Conservation (phyloP, 805 yeast genomes). For the Ogataea angusta region DNA sequence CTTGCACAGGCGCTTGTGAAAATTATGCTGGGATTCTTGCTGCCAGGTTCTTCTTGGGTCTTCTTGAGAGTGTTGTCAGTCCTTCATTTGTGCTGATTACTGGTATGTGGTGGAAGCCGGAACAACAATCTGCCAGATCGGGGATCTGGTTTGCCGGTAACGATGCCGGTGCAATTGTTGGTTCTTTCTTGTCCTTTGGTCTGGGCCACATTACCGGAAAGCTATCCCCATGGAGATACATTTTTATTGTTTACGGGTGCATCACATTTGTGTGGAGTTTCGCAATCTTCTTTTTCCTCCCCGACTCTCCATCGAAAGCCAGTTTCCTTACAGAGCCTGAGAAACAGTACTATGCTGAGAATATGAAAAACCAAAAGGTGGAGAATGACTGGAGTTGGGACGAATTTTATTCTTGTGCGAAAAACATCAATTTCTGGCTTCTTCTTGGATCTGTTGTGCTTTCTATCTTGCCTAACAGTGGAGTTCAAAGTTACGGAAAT, state of each 20-base stretch:
- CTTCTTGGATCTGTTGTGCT: slow-evolving; percentile 42
- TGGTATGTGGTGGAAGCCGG: slow-evolving; percentile 53
- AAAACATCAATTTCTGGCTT: slow-evolving; percentile 50
- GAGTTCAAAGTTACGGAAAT: slow-evolving; percentile 44
- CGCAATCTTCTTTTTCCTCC: slow-evolving; percentile 32
- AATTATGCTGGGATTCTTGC: slow-evolving; percentile 44
- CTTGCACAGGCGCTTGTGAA: slow-evolving; percentile 45
- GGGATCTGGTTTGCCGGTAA: slow-evolving; percentile 45
- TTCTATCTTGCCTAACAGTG: slow-evolving; percentile 44
- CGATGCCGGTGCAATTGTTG: slow-evolving; percentile 45
- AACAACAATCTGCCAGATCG: slow-evolving; percentile 38
- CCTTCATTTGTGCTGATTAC: slow-evolving; percentile 58
- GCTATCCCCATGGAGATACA: slow-evolving; percentile 56
- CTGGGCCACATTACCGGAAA: slow-evolving; percentile 39
- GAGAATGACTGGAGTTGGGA: slow-evolving; percentile 49
- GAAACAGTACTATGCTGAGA: slow-evolving; percentile 45
- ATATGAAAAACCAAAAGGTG: slow-evolving; percentile 55
- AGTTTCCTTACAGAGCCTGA: slow-evolving; percentile 43
- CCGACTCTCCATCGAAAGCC: slow-evolving; percentile 46
- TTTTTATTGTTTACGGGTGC: slow-evolving; percentile 59
- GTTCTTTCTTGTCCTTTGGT: slow-evolving; percentile 55
- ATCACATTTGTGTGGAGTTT: slow-evolving; percentile 42
- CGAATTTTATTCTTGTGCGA: slow-evolving; percentile 50
- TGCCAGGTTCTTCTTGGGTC: slow-evolving; percentile 49
- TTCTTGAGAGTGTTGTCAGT: slow-evolving; percentile 50